Evolutionary conservation across 2,329 filamentous ascomycete species (phyloP).

Genomic region (Aspergillus chevalieri): DNA sequence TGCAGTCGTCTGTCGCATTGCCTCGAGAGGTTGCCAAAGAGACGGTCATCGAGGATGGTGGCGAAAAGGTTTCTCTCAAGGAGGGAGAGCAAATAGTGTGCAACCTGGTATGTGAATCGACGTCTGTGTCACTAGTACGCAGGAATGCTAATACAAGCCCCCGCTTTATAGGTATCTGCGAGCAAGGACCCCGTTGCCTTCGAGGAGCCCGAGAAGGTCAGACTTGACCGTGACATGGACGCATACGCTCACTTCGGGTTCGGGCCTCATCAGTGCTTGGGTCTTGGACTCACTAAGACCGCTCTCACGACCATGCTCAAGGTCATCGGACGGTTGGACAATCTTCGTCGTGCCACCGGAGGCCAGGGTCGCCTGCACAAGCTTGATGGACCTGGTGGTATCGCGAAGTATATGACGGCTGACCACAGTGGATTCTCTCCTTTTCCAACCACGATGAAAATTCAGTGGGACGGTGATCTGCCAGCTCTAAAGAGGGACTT

Average conservation of each 20-base stretch:
- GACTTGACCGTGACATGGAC: constrained; percentile 56
- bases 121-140: not conserved
- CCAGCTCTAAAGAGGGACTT: constrained; percentile 12
- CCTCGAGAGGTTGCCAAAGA: constrained; percentile 30
- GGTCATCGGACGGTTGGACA: constrained; percentile 35
- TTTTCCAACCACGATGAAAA: constrained; percentile 41
- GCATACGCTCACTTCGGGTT: constrained; percentile 60
- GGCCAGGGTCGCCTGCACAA: constrained; percentile 37
- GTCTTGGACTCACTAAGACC: constrained; percentile 32
- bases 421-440: constrained; percentile 39
- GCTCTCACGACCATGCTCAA: constrained; percentile 36
- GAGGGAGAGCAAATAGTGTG: constrained; percentile 30
- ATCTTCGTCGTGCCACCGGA: constrained; percentile 37
- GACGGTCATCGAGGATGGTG: constrained; percentile 29
- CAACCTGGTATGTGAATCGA: constrained; percentile 27
- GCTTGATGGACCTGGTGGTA: constrained; percentile 32
- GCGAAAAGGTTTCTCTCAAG: constrained; percentile 26
- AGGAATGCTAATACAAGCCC: not conserved
- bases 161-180: constrained; percentile 23
- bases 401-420: constrained; percentile 40
- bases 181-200: constrained; percentile 32
- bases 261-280: constrained; percentile 59
- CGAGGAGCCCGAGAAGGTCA: constrained; percentile 43
- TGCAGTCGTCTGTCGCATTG: constrained; percentile 33
- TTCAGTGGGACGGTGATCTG: constrained; percentile 38